phyloP scores from a whole-genome alignment of 1,284 basidiomycete species.

The Trametes sp. region DNA sequence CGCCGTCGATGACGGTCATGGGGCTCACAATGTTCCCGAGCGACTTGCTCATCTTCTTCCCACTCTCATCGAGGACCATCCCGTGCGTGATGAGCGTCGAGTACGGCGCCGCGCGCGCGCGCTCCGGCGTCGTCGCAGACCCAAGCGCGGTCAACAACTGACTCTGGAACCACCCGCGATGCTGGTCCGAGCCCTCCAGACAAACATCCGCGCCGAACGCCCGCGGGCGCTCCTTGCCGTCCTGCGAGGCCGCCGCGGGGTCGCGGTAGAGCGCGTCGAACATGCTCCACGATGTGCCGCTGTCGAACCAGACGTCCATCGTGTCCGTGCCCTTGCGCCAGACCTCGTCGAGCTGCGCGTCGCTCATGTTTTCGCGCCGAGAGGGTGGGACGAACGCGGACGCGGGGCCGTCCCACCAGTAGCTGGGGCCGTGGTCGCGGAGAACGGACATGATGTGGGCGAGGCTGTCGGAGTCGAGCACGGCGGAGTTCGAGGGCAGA shows the following conservation, averaged over 20 bases:
- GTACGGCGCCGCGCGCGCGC: slow-evolving; percentile 69
- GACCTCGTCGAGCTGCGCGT: slow-evolving; percentile 49
- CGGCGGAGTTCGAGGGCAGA: slow-evolving; percentile 64
- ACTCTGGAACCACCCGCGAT: slow-evolving; percentile 99
- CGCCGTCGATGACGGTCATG: slow-evolving; percentile 81
- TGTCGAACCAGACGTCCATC: slow-evolving; percentile 99
- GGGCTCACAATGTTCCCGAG: slow-evolving; percentile 93
- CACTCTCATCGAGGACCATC: slow-evolving; percentile 92
- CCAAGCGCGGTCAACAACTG: slow-evolving; percentile 88
- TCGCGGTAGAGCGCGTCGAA: slow-evolving; percentile 50
- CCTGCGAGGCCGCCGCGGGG: slow-evolving; percentile 22
- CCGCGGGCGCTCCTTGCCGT: slow-evolving; percentile 16
- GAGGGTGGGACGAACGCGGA: slow-evolving; percentile 82
- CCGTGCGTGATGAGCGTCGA: slow-evolving; percentile 92
- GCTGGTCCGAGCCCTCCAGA: slow-evolving; percentile 97
- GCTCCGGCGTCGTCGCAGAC: slow-evolving; percentile 45
- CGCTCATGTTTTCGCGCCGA: slow-evolving; percentile 51
- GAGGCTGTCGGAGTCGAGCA: slow-evolving; percentile 76
- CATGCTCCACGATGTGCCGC: slow-evolving; percentile 94
- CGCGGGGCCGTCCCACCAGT: slow-evolving; percentile 94
- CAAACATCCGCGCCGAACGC: slow-evolving; percentile 82
- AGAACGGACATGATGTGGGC: slow-evolving; percentile 83
- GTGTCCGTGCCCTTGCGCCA: slow-evolving; percentile 91
- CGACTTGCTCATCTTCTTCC: slow-evolving; percentile 99
- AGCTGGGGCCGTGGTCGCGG: slow-evolving; percentile 73